Evolutionary conservation across 495 filamentous ascomycete genomes (phyloP).

Genomic region (Xanthoparmelia taractica): DNA sequence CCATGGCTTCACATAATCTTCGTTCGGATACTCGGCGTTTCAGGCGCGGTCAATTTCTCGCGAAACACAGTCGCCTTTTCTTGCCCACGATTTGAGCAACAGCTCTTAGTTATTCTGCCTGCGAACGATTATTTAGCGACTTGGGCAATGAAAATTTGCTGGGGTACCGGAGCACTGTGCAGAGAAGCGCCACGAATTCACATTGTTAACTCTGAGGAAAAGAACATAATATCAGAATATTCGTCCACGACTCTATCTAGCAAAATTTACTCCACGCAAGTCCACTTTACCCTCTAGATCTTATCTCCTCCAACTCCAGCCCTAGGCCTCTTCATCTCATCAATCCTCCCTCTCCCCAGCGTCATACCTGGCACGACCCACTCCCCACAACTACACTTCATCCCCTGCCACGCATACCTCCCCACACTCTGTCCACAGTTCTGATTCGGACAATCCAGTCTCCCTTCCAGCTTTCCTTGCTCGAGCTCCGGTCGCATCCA

Average conservation of each 20-base stretch:
- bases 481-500: slow-evolving; percentile 87
- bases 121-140: background rate
- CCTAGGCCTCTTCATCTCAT: slow-evolving; percentile 47
- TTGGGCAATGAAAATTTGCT: background rate
- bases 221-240: background rate
- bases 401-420: slow-evolving; percentile 90
- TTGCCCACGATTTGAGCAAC: background rate
- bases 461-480: slow-evolving; percentile 67
- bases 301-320: slow-evolving; percentile 2
- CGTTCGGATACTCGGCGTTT: background rate
- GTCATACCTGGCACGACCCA: slow-evolving; percentile 92
- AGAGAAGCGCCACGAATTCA: background rate
- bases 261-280: background rate
- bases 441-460: slow-evolving; percentile 69
- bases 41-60: background rate
- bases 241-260: background rate
- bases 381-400: slow-evolving; percentile 82
- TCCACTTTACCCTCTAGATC: background rate
- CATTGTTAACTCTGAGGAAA: background rate
- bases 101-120: background rate
- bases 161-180: background rate
- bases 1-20: background rate
- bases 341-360: slow-evolving; percentile 70
- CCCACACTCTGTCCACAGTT: slow-evolving; percentile 76
- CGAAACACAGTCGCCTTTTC: background rate